These are phyloP conservation scores for Parasitella parasitica DNA, from an alignment of 371 early-diverging fungal species.

Conservation along the genomic window DNA sequence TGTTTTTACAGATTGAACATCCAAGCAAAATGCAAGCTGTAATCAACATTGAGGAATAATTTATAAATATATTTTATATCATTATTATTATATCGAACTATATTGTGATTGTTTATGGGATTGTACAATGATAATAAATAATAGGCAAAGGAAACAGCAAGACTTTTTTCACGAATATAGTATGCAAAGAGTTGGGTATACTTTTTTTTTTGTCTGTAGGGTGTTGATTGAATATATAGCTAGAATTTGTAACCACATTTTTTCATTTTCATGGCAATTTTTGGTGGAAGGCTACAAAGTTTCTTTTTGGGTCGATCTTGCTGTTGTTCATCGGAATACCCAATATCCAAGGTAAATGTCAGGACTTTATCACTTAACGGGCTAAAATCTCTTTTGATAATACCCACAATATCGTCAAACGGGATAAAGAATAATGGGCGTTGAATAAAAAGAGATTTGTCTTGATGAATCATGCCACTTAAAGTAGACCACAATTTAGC, in stretches of 20 bases:
- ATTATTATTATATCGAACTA: no score
- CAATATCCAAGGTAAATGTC: conserved; percentile 69
- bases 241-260: conserved; percentile 19
- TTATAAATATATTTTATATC: no score
- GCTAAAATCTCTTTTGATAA: conserved; percentile 62
- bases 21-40: no score
- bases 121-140: no score
- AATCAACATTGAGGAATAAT: no score
- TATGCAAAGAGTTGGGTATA: background rate
- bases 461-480: conserved; percentile 34
- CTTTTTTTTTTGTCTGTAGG: background rate
- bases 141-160: no score
- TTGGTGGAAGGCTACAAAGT: conserved; percentile 37
- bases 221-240: background rate
- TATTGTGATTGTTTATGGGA: no score
- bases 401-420: conserved; percentile 58
- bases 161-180: no score
- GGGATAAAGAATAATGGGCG: conserved; percentile 60
- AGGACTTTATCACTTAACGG: conserved; percentile 61
- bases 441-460: conserved; percentile 56
- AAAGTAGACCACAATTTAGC: conserved; percentile 67
- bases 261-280: conserved; percentile 47
- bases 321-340: background rate
- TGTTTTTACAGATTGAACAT: no score
- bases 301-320: conserved; percentile 13